phyloP scores from a whole-genome alignment of 495 filamentous ascomycete species.

The Xylaria palmicola region DNA sequence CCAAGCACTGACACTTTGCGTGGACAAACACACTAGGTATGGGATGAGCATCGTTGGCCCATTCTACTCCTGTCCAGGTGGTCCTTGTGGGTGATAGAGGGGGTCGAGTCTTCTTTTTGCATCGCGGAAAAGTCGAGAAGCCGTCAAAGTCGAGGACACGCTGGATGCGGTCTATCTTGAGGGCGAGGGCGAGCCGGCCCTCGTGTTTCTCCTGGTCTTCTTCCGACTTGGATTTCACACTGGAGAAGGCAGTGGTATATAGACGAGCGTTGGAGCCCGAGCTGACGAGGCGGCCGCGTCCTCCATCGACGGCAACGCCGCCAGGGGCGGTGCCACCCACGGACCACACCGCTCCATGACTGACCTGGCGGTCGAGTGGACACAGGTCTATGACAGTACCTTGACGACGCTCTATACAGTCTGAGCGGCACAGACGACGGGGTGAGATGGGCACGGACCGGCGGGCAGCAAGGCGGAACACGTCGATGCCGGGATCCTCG shows the following conservation, averaged over 20 bases:
- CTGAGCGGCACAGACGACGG: slow-evolving; percentile 28
- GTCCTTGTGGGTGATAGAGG: slow-evolving; percentile 24
- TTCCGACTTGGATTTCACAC: slow-evolving; percentile 37
- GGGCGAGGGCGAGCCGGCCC: slow-evolving; percentile 73
- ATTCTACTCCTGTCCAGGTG: slow-evolving; percentile 60
- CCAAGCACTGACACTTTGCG: background rate
- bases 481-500: slow-evolving; percentile 58
- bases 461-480: slow-evolving; percentile 57
- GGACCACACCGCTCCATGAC: slow-evolving; percentile 74
- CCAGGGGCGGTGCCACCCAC: slow-evolving; percentile 67
- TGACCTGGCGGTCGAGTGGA: slow-evolving; percentile 49
- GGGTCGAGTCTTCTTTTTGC: slow-evolving; percentile 18
- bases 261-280: slow-evolving; percentile 75
- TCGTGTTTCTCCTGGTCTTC: slow-evolving; percentile 65
- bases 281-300: slow-evolving; percentile 59
- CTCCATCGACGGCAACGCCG: slow-evolving; percentile 55
- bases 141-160: slow-evolving; percentile 56
- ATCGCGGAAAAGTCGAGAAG: slow-evolving; percentile 33
- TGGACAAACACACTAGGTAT: slow-evolving; percentile 46
- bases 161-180: slow-evolving; percentile 71
- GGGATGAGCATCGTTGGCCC: slow-evolving; percentile 50
- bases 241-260: slow-evolving; percentile 67
- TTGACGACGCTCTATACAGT: slow-evolving; percentile 30
- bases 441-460: slow-evolving; percentile 35
- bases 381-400: slow-evolving; percentile 40